Base-by-base conservation (phyloP, 2,329 filamentous ascomycete genomes). In the Cadophora malorum region DNA sequence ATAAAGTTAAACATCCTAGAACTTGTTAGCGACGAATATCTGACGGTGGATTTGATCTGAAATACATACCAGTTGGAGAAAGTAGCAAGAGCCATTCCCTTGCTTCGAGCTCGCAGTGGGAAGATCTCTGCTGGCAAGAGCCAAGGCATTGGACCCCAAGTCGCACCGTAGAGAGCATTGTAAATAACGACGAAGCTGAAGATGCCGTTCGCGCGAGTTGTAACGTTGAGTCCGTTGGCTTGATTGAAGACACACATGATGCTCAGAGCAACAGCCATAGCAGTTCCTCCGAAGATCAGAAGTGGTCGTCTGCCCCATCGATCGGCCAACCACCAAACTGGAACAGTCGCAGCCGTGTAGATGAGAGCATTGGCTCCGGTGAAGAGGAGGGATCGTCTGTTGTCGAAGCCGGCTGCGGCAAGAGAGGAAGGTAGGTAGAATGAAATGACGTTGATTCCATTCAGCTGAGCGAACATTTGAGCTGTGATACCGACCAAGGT, bases 361-460 rank as follows among this genome's bases (percentile, higher is more conserved):
- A 79, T 79, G 41, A 81, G 58, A 0, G 80, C 76, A 61, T 81
- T 81, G 1, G 79, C 80, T 16, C 77, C 80, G 0, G 80, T 81
- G 71, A 77, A 80, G 21, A 82, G 75, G 35, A 65, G 63, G 4
- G 63, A 65, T 45, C 47, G 78, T 31, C 75, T 69, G 14, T 80
- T 72, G 70, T 78, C 75, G 65, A 79, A 79, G 0, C 79, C 79
- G n/a, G 79, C 78, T 8, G 74, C 66, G 12, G 78, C 68, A 1
- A 80, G 75, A 0, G 79, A 78, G 23, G 74, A 78, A 1, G 79
- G 79, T 16, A 81, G 78, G 62, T 81, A 81, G 70, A 81, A 81
- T 4, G 79, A 80, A 67, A 81, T 80, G 71, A 81, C 78, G 71
- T 81, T 81, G 72, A 80, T 81, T 28, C 79, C 79, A 70, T 80